These are phyloP conservation scores for Neurospora cerealis DNA, from an alignment of 495 filamentous ascomycete genomes.

Conservation along the genomic window DNA sequence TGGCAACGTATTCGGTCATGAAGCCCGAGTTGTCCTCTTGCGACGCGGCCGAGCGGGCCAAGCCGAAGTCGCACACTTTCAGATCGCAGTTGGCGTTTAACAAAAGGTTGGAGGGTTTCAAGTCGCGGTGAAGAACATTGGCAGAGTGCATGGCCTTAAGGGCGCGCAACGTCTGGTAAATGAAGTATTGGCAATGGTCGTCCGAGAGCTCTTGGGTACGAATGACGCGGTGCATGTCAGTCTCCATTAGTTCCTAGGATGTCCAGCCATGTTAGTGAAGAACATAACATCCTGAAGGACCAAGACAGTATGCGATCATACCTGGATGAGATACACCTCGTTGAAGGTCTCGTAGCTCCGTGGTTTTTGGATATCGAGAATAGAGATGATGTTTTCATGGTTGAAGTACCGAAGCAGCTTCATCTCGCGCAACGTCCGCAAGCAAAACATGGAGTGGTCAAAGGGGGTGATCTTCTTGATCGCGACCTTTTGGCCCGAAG, in stretches of 20 bases:
- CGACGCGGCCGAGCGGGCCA: conserved; percentile 84
- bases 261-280: not conserved
- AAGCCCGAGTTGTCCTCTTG: conserved; percentile 98
- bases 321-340: conserved; percentile 98
- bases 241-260: conserved; percentile 93
- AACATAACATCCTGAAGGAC: not conserved
- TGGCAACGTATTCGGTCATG: conserved; percentile 99
- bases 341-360: conserved; percentile 92
- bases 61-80: conserved; percentile 97
- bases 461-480: conserved; percentile 99
- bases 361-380: conserved; percentile 97
- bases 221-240: conserved; percentile 99
- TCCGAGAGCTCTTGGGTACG: conserved; percentile 97
- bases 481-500: conserved; percentile 95
- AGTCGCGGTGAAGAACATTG: conserved; percentile 93
- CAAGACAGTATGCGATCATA: conserved; percentile 27
- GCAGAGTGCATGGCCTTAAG: conserved; percentile 99
- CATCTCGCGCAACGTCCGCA: conserved; percentile 97
- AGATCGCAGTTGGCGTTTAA: conserved; percentile 98
- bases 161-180: conserved; percentile 97
- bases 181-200: conserved; percentile 99
- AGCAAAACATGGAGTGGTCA: conserved; percentile 98
- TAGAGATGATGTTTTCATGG: conserved; percentile 99
- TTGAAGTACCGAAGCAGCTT: conserved; percentile 99
- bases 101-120: conserved; percentile 94